phyloP scores from a whole-genome alignment of 352 stramenopile species.

The Pythium brassicae region DNA sequence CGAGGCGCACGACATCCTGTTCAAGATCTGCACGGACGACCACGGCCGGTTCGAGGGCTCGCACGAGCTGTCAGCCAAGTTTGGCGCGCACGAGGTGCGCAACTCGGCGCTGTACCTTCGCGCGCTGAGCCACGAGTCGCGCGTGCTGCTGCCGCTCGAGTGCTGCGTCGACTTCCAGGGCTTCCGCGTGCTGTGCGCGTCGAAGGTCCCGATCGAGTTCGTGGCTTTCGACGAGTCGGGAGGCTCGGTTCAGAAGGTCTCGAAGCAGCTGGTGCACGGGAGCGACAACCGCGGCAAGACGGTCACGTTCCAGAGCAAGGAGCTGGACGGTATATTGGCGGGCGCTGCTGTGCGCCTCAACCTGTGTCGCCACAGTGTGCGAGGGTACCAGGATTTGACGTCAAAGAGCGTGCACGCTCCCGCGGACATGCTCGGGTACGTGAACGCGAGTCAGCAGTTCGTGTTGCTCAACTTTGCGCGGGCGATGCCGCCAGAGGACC shows the following conservation, averaged over 20 bases:
- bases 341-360: constrained; percentile 68
- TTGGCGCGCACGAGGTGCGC: constrained; percentile 68
- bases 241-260: constrained; percentile 45
- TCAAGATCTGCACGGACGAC: constrained; percentile 88
- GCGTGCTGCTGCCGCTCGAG: constrained; percentile 70
- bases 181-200: constrained; percentile 80
- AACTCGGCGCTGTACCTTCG: constrained; percentile 80
- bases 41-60: constrained; percentile 89
- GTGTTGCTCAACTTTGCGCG: constrained; percentile 83
- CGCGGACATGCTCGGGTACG: constrained; percentile 81
- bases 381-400: constrained; percentile 86
- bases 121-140: constrained; percentile 22
- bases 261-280: constrained; percentile 83
- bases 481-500: constrained; percentile 87
- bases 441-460: constrained; percentile 46
- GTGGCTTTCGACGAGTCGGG: constrained; percentile 62
- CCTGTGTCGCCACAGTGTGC: constrained; percentile 76
- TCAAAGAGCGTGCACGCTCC: constrained; percentile 73
- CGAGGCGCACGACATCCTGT: constrained; percentile 85
- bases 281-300: constrained; percentile 80
- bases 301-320: constrained; percentile 75
- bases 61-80: constrained; percentile 87
- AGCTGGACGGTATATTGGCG: constrained; percentile 66
- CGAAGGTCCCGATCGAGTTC: constrained; percentile 81
- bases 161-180: constrained; percentile 87